These are phyloP conservation scores for Mycena sanguinolenta DNA, from an alignment of 768 basidiomycete genomes.

Conservation along the genomic window DNA sequence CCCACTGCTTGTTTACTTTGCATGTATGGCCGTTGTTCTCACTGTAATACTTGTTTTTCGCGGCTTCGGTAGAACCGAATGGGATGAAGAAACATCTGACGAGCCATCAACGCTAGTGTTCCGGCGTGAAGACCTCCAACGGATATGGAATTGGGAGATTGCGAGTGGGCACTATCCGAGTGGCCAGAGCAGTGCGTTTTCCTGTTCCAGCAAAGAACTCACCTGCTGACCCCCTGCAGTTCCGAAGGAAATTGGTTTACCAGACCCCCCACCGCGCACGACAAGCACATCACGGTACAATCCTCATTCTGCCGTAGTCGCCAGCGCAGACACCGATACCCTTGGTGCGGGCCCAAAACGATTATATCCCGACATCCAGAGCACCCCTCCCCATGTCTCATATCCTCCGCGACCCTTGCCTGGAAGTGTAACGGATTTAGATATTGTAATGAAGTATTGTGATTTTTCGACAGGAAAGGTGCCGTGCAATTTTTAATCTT, in stretches of 20 bases:
- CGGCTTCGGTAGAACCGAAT: constrained; percentile 56
- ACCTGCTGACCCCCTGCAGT: constrained; percentile 55
- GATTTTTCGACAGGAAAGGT: constrained; percentile 84
- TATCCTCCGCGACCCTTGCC: constrained; percentile 89
- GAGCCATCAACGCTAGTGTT: constrained; percentile 80
- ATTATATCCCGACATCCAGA: constrained; percentile 78
- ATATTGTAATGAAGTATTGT: constrained; percentile 88
- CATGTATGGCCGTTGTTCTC: constrained; percentile 64
- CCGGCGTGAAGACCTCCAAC: constrained; percentile 76
- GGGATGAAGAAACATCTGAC: constrained; percentile 57
- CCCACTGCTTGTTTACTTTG: constrained; percentile 65
- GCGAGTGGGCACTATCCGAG: constrained; percentile 92
- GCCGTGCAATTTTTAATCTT: constrained; percentile 25
- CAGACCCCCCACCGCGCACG: constrained; percentile 57
- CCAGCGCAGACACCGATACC: constrained; percentile 61
- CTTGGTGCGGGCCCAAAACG: constrained; percentile 81
- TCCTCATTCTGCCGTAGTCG: constrained; percentile 53
- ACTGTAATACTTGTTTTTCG: constrained; percentile 61
- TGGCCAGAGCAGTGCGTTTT: constrained; percentile 70
- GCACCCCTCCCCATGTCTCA: constrained; percentile 69
- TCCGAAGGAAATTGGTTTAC: constrained; percentile 72
- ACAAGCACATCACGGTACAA: constrained; percentile 66
- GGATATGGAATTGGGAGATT: constrained; percentile 96
- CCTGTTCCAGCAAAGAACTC: constrained; percentile 13
- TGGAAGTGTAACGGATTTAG: constrained; percentile 89